phyloP scores from a whole-genome alignment of 2,329 filamentous ascomycete species.

The Podosphaera aphanis region DNA sequence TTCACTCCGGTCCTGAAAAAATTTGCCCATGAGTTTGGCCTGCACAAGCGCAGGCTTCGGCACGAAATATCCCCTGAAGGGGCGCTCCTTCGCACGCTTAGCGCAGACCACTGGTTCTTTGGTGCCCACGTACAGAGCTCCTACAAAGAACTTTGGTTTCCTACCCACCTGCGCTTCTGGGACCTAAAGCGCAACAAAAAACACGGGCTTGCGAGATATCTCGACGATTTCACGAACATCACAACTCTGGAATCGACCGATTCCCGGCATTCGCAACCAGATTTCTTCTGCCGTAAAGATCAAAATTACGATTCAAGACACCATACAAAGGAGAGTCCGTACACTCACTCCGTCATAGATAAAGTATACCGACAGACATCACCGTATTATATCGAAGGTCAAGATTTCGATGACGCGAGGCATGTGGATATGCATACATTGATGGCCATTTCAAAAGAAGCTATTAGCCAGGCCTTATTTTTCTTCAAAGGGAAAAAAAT shows the following conservation, averaged over 20 bases:
- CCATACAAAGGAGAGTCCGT: neutral
- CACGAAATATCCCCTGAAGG: neutral
- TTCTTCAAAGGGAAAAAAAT: slow-evolving; percentile 2
- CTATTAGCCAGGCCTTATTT: neutral
- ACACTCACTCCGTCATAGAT: neutral
- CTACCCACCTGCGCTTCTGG: neutral
- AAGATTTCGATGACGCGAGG: neutral
- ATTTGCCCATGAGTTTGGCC: neutral
- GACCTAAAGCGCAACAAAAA: neutral
- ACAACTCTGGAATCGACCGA: neutral
- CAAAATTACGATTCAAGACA: neutral
- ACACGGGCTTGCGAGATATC: neutral
- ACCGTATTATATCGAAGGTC: neutral
- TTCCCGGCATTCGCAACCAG: neutral
- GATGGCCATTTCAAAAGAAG: neutral
- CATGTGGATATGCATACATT: neutral
- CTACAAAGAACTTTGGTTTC: slow-evolving; percentile 1
- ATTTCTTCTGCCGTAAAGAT: neutral
- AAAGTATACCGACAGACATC: neutral
- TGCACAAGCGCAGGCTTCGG: neutral
- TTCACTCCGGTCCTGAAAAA: neutral
- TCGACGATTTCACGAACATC: neutral
- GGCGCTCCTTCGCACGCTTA: neutral
- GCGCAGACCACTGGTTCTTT: slow-evolving; percentile 1
- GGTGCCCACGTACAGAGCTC: neutral